Evolutionary conservation across 2,329 filamentous ascomycete genomes (phyloP), one percentile per base, ranked within the genome.

Genomic region (Penicillium occitanis): DNA sequence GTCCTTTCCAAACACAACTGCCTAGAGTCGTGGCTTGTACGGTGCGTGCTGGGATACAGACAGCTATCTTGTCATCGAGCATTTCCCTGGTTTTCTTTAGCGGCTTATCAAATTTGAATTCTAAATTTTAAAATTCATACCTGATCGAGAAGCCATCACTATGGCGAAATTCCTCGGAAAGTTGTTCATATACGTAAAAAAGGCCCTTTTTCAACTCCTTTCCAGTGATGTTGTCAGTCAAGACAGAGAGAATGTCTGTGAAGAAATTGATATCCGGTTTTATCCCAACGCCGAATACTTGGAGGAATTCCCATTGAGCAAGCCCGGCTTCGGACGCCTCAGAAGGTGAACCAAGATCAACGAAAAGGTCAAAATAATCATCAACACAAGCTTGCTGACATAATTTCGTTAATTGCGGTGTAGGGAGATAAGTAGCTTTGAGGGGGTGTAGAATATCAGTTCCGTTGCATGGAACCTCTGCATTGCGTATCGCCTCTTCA

Each of bases 231-330:
- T 61, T 22, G 1, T 61, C 42, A 61, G 28, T 61, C 42, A 61
- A 35, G 2, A 17, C 28, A 19, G 17, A 19, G 14, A 61, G 10
- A 14, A 50, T 50, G 17, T 50, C 42, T 33, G 10, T 50, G 11
- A 61, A 61, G 42, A 61, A 61, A 25, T 33, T 10, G 13, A 61
- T 48, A 61, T 61, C 59, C n/a, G 59, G 25, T 13, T 35, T 50
- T 10, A 35, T 14, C 5, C 42, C 59, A 50, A 61, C 59, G 5
- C 28, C 59, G 19, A 61, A 61, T 14, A 22, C 19, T 28, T 11
- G 13, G n/a, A 61, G 59, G n/a, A 61, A 61, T 33, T 61, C 58
- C 37, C 40, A 61, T 46, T 25, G 13, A 19, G 58, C 40, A 33
- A 30, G 6, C 19, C 48, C 48, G 11, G 42, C 48, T 22, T 50